A percentile compares a stretch with the other conserved stretches of the same genome.
phyloP scores from a whole-genome alignment of 2,329 filamentous ascomycete species.

The Pseudogymnoascus sp. region DNA sequence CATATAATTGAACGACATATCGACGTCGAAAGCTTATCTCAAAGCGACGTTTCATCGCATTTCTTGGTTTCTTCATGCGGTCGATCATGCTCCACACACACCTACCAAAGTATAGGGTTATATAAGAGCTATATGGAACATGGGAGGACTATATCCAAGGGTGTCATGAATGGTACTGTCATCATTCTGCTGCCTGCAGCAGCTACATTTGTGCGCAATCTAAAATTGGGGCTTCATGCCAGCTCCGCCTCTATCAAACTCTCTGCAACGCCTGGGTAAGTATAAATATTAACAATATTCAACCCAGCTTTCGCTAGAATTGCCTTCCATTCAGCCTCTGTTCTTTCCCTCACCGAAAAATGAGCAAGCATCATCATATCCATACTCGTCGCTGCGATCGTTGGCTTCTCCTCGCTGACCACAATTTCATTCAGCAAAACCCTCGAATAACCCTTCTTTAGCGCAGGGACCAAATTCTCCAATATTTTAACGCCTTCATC shows the following conservation, averaged over 20 bases:
- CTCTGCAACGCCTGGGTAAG: neutral
- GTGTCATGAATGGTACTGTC: neutral
- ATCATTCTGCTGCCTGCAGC: neutral
- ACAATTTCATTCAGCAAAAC: neutral
- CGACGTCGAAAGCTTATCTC: neutral
- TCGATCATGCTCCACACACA: neutral
- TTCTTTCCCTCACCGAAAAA: slow-evolving; percentile 18
- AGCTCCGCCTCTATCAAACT: slow-evolving; percentile 15
- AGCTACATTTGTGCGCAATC: neutral
- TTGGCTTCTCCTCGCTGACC: neutral
- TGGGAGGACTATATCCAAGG: neutral
- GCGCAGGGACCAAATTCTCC: slow-evolving; percentile 21
- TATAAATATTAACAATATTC: slow-evolving; percentile 16
- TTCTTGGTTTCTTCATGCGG: neutral
- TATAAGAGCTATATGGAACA: neutral
- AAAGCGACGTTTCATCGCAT: neutral
- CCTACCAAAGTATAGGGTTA: neutral
- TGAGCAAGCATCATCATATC: slow-evolving; percentile 22
- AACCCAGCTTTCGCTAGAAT: slow-evolving; percentile 18
- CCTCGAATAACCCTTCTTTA: slow-evolving; percentile 18
- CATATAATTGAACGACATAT: neutral
- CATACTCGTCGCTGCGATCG: slow-evolving; percentile 12
- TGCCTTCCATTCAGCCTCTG: slow-evolving; percentile 16
- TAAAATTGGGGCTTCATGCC: neutral
- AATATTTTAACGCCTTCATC: slow-evolving; percentile 13